A percentile compares a stretch with the other conserved stretches of the same genome.
Evolutionary conservation across 225 moss, liverwort and hornwort genomes (phyloP).

Genomic region (Straminergon stramineum): DNA sequence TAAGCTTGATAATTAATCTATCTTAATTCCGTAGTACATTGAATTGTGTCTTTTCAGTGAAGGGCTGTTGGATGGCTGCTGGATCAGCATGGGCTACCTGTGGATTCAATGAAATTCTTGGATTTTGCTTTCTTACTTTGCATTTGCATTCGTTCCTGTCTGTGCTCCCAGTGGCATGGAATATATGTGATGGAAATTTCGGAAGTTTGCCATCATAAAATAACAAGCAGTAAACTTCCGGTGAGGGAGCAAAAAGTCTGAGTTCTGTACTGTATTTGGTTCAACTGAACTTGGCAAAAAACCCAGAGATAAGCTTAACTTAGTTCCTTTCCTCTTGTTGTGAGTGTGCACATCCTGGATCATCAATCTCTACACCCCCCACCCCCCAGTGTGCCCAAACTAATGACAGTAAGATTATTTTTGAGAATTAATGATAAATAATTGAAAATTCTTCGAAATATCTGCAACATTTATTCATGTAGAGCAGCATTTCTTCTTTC

Average conservation of each 20-base stretch:
- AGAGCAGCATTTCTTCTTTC: neutral
- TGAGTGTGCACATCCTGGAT: neutral
- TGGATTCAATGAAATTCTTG: neutral
- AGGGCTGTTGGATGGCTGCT: neutral
- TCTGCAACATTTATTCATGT: neutral
- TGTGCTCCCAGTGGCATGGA: neutral
- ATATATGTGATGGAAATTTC: neutral
- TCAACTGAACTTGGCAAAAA: neutral
- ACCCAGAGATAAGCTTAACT: neutral
- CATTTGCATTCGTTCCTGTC: neutral
- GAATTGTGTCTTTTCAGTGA: neutral
- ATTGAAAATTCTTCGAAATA: neutral
- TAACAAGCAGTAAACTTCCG: neutral
- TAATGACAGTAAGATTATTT: neutral
- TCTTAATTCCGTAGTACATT: neutral
- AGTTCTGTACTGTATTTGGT: neutral
- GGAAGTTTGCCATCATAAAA: no score
- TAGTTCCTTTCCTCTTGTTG: no score
- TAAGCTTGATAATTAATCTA: neutral
- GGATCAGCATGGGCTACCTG: neutral
- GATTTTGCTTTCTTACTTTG: neutral
- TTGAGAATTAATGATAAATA: neutral
- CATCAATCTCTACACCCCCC: neutral
- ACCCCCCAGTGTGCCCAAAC: neutral
- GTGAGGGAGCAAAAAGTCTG: no score